phyloP scores from a whole-genome alignment of 2,329 filamentous ascomycete species.

The Pestalotiopsis sp. region DNA sequence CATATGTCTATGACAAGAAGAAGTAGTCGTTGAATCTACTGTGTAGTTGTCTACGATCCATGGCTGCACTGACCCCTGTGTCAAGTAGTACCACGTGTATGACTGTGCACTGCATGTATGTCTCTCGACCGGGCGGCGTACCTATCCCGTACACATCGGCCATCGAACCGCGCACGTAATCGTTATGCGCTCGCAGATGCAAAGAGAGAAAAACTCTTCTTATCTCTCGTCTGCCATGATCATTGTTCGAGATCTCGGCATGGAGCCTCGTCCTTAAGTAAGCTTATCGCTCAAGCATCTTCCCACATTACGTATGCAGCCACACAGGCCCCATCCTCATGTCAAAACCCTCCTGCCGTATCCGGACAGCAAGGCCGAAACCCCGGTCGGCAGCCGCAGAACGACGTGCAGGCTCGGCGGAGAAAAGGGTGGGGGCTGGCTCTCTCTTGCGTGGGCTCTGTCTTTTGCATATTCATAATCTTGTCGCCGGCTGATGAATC shows the following conservation, averaged over 20 bases:
- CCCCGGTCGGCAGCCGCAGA: not conserved
- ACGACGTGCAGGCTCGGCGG: not conserved
- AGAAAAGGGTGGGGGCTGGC: not conserved
- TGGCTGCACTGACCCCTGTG: not conserved
- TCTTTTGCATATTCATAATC: not conserved
- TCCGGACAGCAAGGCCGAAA: not conserved
- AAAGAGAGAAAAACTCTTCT: not conserved
- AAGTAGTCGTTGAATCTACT: not conserved
- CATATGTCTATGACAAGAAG: not conserved
- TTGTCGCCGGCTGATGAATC: not conserved
- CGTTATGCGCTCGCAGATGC: too few species aligned
- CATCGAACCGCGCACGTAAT: too few species aligned
- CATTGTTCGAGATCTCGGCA: not conserved
- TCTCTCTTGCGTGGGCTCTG: not conserved
- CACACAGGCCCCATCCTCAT: not conserved
- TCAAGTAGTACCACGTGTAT: not conserved
- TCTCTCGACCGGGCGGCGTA: not conserved
- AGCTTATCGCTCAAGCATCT: not conserved
- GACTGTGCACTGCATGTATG: not conserved
- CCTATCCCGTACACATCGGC: not conserved
- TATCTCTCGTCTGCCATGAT: not conserved
- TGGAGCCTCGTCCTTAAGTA: not conserved
- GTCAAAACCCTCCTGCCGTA: not conserved
- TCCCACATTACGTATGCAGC: not conserved
- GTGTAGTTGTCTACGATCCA: not conserved